phyloP scores from a whole-genome alignment of 352 stramenopile genomes.

The Globisporangium apiculatum region DNA sequence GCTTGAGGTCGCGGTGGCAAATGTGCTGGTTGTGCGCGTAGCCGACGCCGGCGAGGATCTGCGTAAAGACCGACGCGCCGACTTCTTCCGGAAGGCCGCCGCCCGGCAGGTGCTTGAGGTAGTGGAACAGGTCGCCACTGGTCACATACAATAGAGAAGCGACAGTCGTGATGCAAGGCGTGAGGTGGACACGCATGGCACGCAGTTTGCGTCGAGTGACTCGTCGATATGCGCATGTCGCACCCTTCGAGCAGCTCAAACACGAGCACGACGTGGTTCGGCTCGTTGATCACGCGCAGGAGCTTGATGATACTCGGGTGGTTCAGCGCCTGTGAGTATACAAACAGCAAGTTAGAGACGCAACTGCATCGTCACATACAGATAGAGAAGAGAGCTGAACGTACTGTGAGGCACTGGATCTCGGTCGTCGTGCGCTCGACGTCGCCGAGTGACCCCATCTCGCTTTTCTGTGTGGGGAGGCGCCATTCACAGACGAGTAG shows the following conservation, averaged over 20 bases:
- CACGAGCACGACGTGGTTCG: conserved; percentile 81
- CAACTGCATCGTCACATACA: background rate
- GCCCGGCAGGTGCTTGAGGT: conserved; percentile 52
- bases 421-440: conserved; percentile 85
- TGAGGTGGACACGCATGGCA: background rate
- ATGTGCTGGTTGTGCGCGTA: conserved; percentile 89
- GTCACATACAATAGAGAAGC: background rate
- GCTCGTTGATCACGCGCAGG: conserved; percentile 76
- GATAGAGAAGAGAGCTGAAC: background rate
- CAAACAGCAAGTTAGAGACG: background rate
- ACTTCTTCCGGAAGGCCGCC: conserved; percentile 59
- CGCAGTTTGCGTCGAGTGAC: too few relatives aligned
- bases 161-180: too few relatives aligned
- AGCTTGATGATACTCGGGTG: conserved; percentile 88
- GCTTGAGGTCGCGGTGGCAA: conserved; percentile 84
- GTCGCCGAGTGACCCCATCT: conserved; percentile 81
- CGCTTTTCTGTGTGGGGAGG: conserved; percentile 45
- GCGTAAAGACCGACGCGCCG: conserved; percentile 52
- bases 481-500: background rate
- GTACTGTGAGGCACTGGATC: conserved; percentile 78
- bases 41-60: conserved; percentile 71
- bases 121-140: conserved; percentile 81
- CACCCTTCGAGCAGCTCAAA: conserved; percentile 85
- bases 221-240: background rate
- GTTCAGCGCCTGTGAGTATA: conserved; percentile 47